Percentiles rank a stretch among this genome's conserved stretches.
Evolutionary conservation across 2,329 filamentous ascomycete genomes (phyloP).

Genomic region (Cladosporium halotolerans): DNA sequence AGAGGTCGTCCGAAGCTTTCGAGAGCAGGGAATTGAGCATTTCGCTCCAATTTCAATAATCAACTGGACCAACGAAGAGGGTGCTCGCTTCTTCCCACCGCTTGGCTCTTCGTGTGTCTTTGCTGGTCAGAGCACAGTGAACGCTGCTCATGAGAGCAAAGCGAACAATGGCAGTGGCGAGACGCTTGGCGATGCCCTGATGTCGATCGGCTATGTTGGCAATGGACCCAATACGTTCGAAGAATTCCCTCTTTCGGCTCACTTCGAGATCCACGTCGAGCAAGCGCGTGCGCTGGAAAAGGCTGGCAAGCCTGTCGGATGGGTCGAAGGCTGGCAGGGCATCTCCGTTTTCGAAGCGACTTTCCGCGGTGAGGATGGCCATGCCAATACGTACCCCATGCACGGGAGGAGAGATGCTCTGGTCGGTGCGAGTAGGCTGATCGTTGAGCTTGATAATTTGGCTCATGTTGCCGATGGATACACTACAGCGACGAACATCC

Average conservation of each 20-base stretch:
- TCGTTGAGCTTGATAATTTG: constrained; percentile 20
- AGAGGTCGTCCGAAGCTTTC: constrained; percentile 21
- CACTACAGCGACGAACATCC: constrained; percentile 26
- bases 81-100: constrained; percentile 19
- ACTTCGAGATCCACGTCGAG: constrained; percentile 26
- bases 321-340: constrained; percentile 22
- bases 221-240: constrained; percentile 20
- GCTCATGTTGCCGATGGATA: constrained; percentile 18
- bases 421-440: constrained; percentile 21
- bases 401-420: constrained; percentile 23
- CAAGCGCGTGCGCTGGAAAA: constrained; percentile 19
- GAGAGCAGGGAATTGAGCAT: constrained; percentile 28
- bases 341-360: constrained; percentile 25
- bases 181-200: constrained; percentile 26
- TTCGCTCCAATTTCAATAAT: constrained; percentile 22
- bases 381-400: constrained; percentile 31
- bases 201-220: constrained; percentile 30
- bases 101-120: constrained; percentile 20
- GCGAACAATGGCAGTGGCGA: constrained; percentile 17
- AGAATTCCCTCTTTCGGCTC: constrained; percentile 21
- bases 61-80: constrained; percentile 29
- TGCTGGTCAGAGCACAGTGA: constrained; percentile 20
- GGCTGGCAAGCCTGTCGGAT: constrained; percentile 19
- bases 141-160: constrained; percentile 24
- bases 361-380: constrained; percentile 29